Evolutionary conservation across 2,329 filamentous ascomycete genomes (phyloP).

Genomic region (Pseudocercospora cruenta): DNA sequence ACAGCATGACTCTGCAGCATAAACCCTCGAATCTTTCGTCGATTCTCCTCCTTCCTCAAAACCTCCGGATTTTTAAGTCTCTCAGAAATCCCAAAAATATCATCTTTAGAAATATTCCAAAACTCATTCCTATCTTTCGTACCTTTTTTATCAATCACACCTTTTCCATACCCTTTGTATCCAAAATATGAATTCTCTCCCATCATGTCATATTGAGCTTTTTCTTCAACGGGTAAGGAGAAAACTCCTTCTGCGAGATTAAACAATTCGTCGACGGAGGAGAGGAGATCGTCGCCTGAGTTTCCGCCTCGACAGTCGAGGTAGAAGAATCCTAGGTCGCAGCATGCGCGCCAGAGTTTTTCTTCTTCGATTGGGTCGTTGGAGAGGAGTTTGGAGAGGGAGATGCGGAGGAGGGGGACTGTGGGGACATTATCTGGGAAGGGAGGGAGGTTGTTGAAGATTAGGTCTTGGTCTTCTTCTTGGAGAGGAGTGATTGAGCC

Average conservation of each 20-base stretch:
- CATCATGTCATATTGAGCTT: constrained; percentile 59
- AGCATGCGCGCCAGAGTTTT: constrained; percentile 39
- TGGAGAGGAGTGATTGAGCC: constrained; percentile 9
- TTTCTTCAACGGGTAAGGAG: constrained; percentile 54
- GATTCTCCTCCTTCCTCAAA: constrained; percentile 43
- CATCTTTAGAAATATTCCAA: constrained; percentile 61
- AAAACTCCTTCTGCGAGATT: constrained; percentile 52
- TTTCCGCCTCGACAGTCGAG: constrained; percentile 48
- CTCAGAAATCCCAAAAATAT: constrained; percentile 47
- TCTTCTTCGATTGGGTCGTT: constrained; percentile 41
- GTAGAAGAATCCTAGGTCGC: constrained; percentile 61
- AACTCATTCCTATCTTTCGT: constrained; percentile 58
- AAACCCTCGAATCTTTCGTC: constrained; percentile 47
- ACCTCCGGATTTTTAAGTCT: constrained; percentile 48
- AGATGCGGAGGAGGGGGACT: constrained; percentile 50
- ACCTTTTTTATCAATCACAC: constrained; percentile 52
- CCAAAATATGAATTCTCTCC: constrained; percentile 57
- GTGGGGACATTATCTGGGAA: constrained; percentile 49
- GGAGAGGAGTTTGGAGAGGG: constrained; percentile 43
- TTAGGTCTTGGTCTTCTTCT: constrained; percentile 18
- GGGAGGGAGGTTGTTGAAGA: constrained; percentile 36
- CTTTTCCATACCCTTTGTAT: constrained; percentile 42
- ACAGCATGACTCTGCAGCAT: constrained; percentile 51
- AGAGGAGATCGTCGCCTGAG: constrained; percentile 46
- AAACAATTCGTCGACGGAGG: constrained; percentile 52